These are phyloP conservation scores for Suillus luteus DNA, from an alignment of 768 basidiomycete species.

Conservation along the genomic window DNA sequence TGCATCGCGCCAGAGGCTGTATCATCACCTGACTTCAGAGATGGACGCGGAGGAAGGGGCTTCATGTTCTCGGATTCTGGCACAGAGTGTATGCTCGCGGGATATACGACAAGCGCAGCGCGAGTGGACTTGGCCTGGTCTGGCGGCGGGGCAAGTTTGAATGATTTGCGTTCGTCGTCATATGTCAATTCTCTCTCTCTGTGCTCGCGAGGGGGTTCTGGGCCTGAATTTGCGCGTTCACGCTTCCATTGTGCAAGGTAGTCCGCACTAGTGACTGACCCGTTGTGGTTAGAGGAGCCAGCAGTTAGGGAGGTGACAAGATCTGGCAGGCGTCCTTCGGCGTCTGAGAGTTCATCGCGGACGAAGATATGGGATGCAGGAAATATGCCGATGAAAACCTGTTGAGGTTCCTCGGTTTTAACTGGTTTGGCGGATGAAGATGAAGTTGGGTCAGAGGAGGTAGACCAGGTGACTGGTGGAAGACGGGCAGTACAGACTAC, in stretches of 20 bases:
- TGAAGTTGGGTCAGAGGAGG: conserved; percentile 56
- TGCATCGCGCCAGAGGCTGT: conserved; percentile 80
- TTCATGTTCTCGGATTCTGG: conserved; percentile 68
- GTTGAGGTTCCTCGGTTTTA: conserved; percentile 76
- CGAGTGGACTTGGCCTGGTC: conserved; percentile 76
- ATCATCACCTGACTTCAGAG: conserved; percentile 94
- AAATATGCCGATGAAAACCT: conserved; percentile 94
- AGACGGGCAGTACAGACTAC: conserved; percentile 79
- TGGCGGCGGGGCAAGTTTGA: conserved; percentile 71
- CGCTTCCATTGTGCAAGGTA: conserved; percentile 48
- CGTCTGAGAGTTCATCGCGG: conserved; percentile 85
- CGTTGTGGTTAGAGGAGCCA: conserved; percentile 32
- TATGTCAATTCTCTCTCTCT: conserved; percentile 48
- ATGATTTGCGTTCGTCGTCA: conserved; percentile 53
- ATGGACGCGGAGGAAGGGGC: conserved; percentile 85
- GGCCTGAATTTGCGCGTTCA: conserved; percentile 30
- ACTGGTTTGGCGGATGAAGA: conserved; percentile 46
- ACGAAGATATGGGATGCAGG: conserved; percentile 87
- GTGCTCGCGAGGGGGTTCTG: conserved; percentile 35
- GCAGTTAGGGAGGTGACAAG: conserved; percentile 59
- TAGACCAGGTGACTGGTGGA: conserved; percentile 68
- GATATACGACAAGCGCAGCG: conserved; percentile 71
- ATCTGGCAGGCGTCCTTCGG: conserved; percentile 81
- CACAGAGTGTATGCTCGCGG: conserved; percentile 73
- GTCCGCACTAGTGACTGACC: conserved; percentile 45